These are phyloP conservation scores for Acacia confusa DNA, from an alignment of 306 rosid species.

Conservation along the genomic window DNA sequence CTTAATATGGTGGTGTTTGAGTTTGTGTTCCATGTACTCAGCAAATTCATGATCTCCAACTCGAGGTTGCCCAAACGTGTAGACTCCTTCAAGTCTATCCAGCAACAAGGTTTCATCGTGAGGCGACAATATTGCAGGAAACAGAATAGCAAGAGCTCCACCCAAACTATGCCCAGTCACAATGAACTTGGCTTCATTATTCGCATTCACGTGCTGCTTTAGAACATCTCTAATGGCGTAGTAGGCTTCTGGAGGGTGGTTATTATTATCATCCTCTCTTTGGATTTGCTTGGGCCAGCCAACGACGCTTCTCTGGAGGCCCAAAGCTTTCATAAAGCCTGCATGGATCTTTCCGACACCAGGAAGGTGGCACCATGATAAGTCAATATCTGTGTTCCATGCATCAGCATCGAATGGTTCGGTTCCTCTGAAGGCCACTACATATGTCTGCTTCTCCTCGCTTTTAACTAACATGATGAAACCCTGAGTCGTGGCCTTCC, in stretches of 20 bases:
- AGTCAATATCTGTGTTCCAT: slow-evolving; percentile 59
- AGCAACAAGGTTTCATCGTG: slow-evolving; percentile 50
- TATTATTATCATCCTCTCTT: not conserved
- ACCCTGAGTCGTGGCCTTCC: slow-evolving; percentile 51
- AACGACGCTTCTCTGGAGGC: slow-evolving; percentile 29
- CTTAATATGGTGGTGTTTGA: slow-evolving; percentile 35
- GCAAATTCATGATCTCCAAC: slow-evolving; percentile 54
- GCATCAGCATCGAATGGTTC: slow-evolving; percentile 62
- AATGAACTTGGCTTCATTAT: slow-evolving; percentile 36
- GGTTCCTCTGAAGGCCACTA: slow-evolving; percentile 71
- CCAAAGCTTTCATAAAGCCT: slow-evolving; percentile 73
- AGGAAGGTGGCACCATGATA: slow-evolving; percentile 58
- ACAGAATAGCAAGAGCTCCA: slow-evolving; percentile 30
- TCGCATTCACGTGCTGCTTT: slow-evolving; percentile 14
- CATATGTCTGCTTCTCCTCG: slow-evolving; percentile 28
- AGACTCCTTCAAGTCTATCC: slow-evolving; percentile 60
- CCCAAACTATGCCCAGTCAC: slow-evolving; percentile 52
- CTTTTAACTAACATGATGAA: slow-evolving; percentile 46
- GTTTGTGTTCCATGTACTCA: slow-evolving; percentile 42
- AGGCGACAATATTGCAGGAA: slow-evolving; percentile 42
- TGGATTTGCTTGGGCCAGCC: slow-evolving; percentile 49
- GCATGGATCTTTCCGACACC: slow-evolving; percentile 57
- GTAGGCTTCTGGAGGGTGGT: slow-evolving; percentile 40
- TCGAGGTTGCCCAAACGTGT: slow-evolving; percentile 78
- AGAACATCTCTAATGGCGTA: slow-evolving; percentile 42